Percentiles rank a stretch among this genome's conserved stretches.
Conservation (phyloP, 2,329 filamentous ascomycete genomes). For the Sclerotinia subarctica region DNA sequence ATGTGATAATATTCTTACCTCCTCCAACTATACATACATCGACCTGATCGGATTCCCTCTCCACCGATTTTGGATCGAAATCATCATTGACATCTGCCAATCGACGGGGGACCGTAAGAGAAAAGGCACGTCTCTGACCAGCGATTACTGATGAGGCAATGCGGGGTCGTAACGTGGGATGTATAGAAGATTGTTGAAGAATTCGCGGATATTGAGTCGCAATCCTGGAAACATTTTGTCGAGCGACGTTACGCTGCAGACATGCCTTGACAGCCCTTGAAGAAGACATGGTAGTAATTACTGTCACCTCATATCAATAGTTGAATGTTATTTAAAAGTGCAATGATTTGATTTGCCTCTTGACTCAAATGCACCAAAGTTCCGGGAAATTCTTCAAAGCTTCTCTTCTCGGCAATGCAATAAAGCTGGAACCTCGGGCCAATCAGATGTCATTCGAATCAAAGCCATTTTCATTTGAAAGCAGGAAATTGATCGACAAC, state of each 20-base stretch:
- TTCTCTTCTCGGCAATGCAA: constrained; percentile 20
- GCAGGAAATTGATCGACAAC: neutral
- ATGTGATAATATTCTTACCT: constrained; percentile 47
- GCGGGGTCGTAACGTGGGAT: constrained; percentile 29
- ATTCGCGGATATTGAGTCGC: constrained; percentile 25
- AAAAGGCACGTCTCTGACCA: constrained; percentile 43
- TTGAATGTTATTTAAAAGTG: constrained; percentile 13
- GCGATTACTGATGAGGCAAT: constrained; percentile 23
- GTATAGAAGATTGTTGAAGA: constrained; percentile 24
- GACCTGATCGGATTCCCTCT: constrained; percentile 88
- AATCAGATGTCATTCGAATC: constrained; percentile 22
- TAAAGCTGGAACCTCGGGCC: constrained; percentile 12
- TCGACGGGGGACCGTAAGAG: constrained; percentile 42
- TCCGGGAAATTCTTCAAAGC: constrained; percentile 11
- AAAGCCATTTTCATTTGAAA: constrained; percentile 21
- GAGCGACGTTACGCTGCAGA: constrained; percentile 33
- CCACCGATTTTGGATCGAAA: constrained; percentile 66
- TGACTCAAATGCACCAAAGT: neutral
- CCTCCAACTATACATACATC: constrained; percentile 97
- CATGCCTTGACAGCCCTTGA: constrained; percentile 32
- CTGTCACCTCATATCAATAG: constrained; percentile 34
- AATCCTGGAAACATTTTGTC: constrained; percentile 25
- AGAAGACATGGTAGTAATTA: constrained; percentile 29
- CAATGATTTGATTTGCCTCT: constrained; percentile 3
- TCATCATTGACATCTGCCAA: constrained; percentile 49